phyloP scores from a whole-genome alignment of 164 flowering plant species.

The Stephania japonica region DNA sequence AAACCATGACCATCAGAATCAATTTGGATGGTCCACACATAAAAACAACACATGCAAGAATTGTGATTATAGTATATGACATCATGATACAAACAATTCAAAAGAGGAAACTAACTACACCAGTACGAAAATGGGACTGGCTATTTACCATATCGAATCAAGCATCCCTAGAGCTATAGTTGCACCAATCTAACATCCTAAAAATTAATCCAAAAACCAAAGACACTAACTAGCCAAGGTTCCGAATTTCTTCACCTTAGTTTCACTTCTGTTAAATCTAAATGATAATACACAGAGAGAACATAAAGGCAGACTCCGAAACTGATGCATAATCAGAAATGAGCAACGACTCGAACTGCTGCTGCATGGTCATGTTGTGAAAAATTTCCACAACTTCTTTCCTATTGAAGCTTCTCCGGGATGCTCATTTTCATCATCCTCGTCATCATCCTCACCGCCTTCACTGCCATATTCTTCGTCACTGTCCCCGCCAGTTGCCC shows the following conservation, averaged over 20 bases:
- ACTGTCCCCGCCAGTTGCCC: constrained; percentile 12
- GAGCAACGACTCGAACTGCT: not conserved
- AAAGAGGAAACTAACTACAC: not conserved
- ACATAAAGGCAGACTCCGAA: constrained; percentile 16
- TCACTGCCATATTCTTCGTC: constrained; percentile 37
- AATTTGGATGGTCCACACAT: not conserved
- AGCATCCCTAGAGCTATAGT: not conserved
- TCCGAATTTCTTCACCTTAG: not conserved
- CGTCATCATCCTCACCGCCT: constrained; percentile 23
- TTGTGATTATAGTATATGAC: not conserved
- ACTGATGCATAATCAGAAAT: constrained; percentile 17
- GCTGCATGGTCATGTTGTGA: constrained; percentile 47
- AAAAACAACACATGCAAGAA: not conserved
- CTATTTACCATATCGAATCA: constrained; percentile 8
- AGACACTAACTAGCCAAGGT: not conserved
- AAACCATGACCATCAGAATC: too few relatives aligned
- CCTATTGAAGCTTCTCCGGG: constrained; percentile 51
- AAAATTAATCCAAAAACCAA: not conserved
- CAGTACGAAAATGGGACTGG: constrained; percentile 6
- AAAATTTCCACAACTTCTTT: constrained; percentile 76
- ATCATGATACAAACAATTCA: constrained; percentile 8
- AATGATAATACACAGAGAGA: constrained; percentile 11
- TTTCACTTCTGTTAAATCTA: constrained; percentile 7
- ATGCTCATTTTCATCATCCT: constrained; percentile 23
- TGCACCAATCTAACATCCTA: not conserved